Base-by-base conservation (phyloP, 805 yeast species). In the Wickerhamiella dianesei region DNA sequence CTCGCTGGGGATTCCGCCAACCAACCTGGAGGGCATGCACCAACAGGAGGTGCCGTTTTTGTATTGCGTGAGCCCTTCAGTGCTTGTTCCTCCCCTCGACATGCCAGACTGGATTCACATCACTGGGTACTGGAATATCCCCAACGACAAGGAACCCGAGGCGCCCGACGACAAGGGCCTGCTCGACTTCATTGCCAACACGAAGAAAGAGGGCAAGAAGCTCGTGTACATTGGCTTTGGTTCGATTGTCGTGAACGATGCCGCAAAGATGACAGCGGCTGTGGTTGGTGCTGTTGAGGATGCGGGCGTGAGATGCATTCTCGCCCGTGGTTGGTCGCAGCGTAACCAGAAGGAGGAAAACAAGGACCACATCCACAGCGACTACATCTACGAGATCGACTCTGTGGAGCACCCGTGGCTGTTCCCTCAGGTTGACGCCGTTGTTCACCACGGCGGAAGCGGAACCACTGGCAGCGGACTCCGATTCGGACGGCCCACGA, bases 361-460 rank as follows among this genome's bases (percentile, higher is more conserved):
- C 40, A 52, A 55, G 8, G 76, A 73, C 44, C 41, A n/a, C 14
- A 48, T 52, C 22, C 22, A 48, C 8, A 48, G 39, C 1, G 65
- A 68, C 0, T 78, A 77, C 54, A 73, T 89, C 2, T 83, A 66
- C 59, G 77, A 76, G 52, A 67, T 84, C 4, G 92, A 92, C 2
- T 60, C 79, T 8, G 70, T 84, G 13, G 95, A 96, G 0, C 97
- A 89, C 60, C 95, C 87, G 59, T 89, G 97, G 97, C 66, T 89
- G 35, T 89, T 89, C 64, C 82, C 89, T 0, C 77, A 76, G 50
- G 69, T 89, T 40, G 95, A 89, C 64, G 96, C 89, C 0, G 95
- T 95, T 0, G 96, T 89, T 3, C 97, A 89, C 60, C 97, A 89
- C 61, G 97, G 97, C 37, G 97, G 97, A 0, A 81, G 95, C 0